A percentile compares a stretch with the other conserved stretches of the same genome.
Evolutionary conservation across 1,284 basidiomycete species (phyloP).

Genomic region (Ceratobasidium sp.): DNA sequence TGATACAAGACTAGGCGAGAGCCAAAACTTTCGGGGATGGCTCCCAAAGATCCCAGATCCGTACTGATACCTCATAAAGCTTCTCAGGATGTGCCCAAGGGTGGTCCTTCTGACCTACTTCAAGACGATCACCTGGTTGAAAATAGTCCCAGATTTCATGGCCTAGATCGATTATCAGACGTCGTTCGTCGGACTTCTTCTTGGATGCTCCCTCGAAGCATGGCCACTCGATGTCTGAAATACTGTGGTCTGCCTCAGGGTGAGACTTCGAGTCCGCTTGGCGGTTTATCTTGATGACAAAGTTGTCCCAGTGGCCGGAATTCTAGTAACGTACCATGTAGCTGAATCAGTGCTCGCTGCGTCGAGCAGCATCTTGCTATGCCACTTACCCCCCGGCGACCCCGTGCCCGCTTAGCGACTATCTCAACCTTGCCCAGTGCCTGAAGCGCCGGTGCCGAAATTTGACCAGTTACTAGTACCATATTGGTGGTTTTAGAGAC

Average conservation of each 20-base stretch:
- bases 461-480: neutral
- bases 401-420: neutral
- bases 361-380: neutral
- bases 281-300: neutral
- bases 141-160: conserved; percentile 27
- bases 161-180: neutral
- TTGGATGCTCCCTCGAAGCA: neutral
- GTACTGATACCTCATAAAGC: neutral
- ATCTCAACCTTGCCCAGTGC: neutral
- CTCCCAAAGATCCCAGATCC: neutral
- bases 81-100: neutral
- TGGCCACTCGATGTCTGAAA: neutral
- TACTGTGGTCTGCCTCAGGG: neutral
- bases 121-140: conserved; percentile 22
- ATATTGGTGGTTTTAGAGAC: neutral
- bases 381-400: neutral
- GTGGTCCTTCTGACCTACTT: neutral
- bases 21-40: neutral
- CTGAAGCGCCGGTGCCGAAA: neutral
- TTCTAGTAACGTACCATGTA: neutral
- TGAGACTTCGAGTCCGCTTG: neutral
- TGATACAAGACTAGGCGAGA: neutral
- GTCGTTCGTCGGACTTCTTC: neutral
- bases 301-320: neutral
- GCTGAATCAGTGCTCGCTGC: too few species aligned